Conservation (phyloP, 164 flowering plant species). For the Nymphaea thermarum region DNA sequence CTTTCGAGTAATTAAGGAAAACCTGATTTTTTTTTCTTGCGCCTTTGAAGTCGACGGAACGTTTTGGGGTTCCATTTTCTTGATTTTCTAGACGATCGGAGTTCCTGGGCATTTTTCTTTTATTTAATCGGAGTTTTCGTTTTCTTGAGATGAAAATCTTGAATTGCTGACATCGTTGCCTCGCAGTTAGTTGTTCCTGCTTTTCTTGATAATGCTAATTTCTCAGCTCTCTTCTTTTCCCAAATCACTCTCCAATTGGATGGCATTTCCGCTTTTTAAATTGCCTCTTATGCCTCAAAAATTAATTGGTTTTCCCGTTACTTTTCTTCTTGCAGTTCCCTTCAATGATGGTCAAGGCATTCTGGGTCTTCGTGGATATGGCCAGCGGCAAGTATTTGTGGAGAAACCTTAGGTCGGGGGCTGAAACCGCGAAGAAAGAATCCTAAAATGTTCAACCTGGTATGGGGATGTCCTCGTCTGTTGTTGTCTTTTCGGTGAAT, state of each 20-base stretch:
- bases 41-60: background rate
- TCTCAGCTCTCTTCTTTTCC: too few species aligned
- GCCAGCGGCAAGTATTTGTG: conserved; percentile 71
- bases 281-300: too few species aligned
- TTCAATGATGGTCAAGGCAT: conserved; percentile 13
- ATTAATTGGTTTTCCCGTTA: too few species aligned
- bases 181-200: too few species aligned
- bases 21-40: background rate
- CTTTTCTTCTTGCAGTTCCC: background rate
- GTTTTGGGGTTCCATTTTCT: background rate
- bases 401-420: conserved; percentile 35
- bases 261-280: too few species aligned
- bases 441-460: background rate
- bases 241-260: too few species aligned
- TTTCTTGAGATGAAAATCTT: background rate
- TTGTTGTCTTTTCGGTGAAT: background rate
- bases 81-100: background rate
- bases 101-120: too few species aligned
- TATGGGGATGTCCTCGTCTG: background rate
- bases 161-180: too few species aligned
- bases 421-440: background rate
- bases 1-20: background rate
- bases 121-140: background rate
- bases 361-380: conserved; percentile 75
- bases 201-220: too few species aligned